phyloP scores from a whole-genome alignment of 2,329 filamentous ascomycete genomes.

The Malbranchea zuffiana region DNA sequence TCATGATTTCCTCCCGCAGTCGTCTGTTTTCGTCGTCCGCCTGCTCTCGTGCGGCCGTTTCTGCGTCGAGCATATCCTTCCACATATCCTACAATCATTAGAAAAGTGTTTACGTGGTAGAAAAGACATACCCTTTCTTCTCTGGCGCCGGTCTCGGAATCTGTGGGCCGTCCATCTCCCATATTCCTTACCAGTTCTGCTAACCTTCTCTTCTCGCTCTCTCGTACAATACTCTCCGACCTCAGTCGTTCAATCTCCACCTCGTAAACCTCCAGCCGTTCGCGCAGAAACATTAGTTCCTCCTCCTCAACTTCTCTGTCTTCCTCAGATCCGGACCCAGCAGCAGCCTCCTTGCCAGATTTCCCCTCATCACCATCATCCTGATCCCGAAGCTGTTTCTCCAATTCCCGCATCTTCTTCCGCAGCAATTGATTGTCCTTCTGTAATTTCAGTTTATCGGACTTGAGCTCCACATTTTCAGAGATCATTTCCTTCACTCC shows the following conservation, averaged over 20 bases:
- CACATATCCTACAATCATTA: constrained; percentile 59
- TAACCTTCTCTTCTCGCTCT: constrained; percentile 77
- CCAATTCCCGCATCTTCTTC: constrained; percentile 71
- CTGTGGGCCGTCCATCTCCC: constrained; percentile 40
- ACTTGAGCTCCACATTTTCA: constrained; percentile 92
- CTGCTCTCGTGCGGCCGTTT: constrained; percentile 79
- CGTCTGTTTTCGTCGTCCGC: constrained; percentile 78
- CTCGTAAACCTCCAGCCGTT: constrained; percentile 74
- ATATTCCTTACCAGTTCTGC: constrained; percentile 65
- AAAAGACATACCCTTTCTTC: constrained; percentile 35
- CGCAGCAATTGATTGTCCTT: constrained; percentile 81
- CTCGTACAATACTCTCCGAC: constrained; percentile 64
- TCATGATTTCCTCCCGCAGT: constrained; percentile 73
- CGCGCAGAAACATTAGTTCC: constrained; percentile 72
- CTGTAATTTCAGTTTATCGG: constrained; percentile 74
- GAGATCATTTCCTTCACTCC: constrained; percentile 96
- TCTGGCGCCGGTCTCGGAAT: constrained; percentile 40
- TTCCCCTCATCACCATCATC: constrained; percentile 47
- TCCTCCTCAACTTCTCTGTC: constrained; percentile 63
- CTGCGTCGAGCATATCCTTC: constrained; percentile 88
- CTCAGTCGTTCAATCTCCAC: constrained; percentile 72
- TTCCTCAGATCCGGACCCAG: constrained; percentile 22
- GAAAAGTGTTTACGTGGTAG: constrained; percentile 1
- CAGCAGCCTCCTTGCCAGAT: constrained; percentile 25
- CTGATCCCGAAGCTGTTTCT: constrained; percentile 59